phyloP scores from a whole-genome alignment of 345 rosid species.

The Salix exigua region DNA sequence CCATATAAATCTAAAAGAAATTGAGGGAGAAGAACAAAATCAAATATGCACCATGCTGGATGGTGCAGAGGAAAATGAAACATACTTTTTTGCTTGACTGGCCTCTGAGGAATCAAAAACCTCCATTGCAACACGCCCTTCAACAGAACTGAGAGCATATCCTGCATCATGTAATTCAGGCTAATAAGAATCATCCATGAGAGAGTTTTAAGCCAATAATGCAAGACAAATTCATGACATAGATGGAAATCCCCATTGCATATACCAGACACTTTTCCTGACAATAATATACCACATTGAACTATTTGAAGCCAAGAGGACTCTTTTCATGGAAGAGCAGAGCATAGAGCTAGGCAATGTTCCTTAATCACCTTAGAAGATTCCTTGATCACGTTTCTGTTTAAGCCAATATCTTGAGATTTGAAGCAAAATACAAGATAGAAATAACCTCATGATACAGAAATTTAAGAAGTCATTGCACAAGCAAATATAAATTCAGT shows the following conservation, averaged over 20 bases:
- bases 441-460: not conserved
- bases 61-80: not conserved
- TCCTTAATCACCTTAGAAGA: not conserved
- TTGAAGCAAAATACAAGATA: not conserved
- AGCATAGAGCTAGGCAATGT: not conserved
- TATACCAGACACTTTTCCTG: not conserved
- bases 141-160: constrained; percentile 96
- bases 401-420: not conserved
- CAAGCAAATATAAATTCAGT: not conserved
- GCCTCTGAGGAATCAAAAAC: constrained; percentile 90
- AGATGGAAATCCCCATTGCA: not conserved
- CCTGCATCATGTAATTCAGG: constrained; percentile 48
- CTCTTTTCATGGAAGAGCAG: not conserved
- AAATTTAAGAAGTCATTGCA: not conserved
- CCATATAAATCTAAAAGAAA: not conserved
- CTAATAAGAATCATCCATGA: constrained; percentile 8
- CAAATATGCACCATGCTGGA: not conserved
- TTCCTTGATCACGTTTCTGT: not conserved
- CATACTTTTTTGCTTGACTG: constrained; percentile 92
- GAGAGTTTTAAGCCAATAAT: not conserved
- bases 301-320: not conserved
- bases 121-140: constrained; percentile 98
- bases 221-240: not conserved
- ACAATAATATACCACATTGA: not conserved
- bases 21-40: not conserved